Evolutionary conservation across 2,329 filamentous ascomycete genomes (phyloP).

Genomic region (Fusarium secorum): DNA sequence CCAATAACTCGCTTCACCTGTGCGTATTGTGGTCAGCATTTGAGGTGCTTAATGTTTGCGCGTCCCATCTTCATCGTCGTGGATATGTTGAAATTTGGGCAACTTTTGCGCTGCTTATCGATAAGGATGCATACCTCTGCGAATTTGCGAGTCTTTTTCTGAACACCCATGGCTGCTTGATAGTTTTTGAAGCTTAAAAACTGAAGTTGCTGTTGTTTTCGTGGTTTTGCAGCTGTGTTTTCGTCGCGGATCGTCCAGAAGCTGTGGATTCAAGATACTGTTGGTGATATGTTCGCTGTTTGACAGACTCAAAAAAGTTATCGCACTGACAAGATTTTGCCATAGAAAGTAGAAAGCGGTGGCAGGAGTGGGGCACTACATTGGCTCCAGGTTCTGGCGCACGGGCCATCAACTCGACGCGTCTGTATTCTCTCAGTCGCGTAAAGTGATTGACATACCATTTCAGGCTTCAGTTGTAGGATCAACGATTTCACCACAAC

Average conservation of each 20-base stretch:
- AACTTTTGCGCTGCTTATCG: slow-evolving; percentile 42
- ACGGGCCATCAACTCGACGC: slow-evolving; percentile 46
- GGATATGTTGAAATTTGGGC: slow-evolving; percentile 15
- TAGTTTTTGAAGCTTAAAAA: background rate
- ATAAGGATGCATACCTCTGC: slow-evolving; percentile 61
- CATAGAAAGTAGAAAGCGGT: slow-evolving; percentile 41
- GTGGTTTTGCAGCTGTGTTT: background rate
- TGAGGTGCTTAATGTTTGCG: background rate
- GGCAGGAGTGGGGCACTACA: slow-evolving; percentile 26
- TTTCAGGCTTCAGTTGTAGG: slow-evolving; percentile 32
- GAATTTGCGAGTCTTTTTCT: slow-evolving; percentile 93
- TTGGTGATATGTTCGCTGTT: slow-evolving; percentile 18
- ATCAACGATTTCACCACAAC: slow-evolving; percentile 17
- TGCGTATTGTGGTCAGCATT: slow-evolving; percentile 17
- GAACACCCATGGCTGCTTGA: slow-evolving; percentile 74
- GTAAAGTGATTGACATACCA: slow-evolving; percentile 46
- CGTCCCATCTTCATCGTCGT: background rate
- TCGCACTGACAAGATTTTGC: slow-evolving; percentile 41
- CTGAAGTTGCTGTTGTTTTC: background rate
- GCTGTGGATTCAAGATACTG: slow-evolving; percentile 6
- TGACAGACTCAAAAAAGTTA: slow-evolving; percentile 40
- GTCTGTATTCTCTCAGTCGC: slow-evolving; percentile 46
- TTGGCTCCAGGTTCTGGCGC: slow-evolving; percentile 13
- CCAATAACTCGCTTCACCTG: slow-evolving; percentile 84
- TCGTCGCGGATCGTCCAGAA: background rate